Evolutionary conservation across 2,329 filamentous ascomycete species (phyloP).

Genomic region (Dothideomycetes sp.): DNA sequence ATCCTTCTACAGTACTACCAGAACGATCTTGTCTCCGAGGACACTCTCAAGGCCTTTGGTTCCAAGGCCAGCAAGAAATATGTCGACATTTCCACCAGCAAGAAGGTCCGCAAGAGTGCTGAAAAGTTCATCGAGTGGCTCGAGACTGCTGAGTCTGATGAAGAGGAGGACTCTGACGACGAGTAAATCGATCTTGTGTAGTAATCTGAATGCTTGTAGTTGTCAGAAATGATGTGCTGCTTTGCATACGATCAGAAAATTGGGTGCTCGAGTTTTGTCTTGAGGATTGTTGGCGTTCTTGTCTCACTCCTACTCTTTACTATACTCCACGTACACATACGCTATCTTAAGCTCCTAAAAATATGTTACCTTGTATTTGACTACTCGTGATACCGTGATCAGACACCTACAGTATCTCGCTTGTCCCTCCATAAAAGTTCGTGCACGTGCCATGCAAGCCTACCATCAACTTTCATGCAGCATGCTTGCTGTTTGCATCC

Average conservation of each 20-base stretch:
- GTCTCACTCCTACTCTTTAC: not conserved
- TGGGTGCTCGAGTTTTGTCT: too few relatives aligned
- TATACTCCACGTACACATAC: not conserved
- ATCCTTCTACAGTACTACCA: slow-evolving; percentile 87
- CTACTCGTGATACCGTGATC: too few relatives aligned
- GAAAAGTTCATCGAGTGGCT: slow-evolving; percentile 94
- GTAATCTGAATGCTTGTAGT: too few relatives aligned
- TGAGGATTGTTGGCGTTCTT: not conserved
- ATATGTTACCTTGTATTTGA: too few relatives aligned
- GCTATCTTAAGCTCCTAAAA: too few relatives aligned
- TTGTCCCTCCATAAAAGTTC: not conserved
- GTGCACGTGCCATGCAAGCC: not conserved
- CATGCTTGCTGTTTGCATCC: not conserved
- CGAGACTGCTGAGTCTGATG: slow-evolving; percentile 66
- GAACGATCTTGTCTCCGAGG: slow-evolving; percentile 78
- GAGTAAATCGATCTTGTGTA: slow-evolving; percentile 1
- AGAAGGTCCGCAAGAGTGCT: slow-evolving; percentile 90
- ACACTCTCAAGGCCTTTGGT: slow-evolving; percentile 83
- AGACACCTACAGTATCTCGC: not conserved
- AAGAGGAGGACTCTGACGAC: slow-evolving; percentile 40
- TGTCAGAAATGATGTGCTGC: too few relatives aligned
- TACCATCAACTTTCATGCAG: not conserved
- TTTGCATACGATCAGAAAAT: too few relatives aligned
- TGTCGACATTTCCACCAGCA: slow-evolving; percentile 76
- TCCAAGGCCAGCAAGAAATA: slow-evolving; percentile 98